phyloP scores from a whole-genome alignment of 257 asterid genomes.

The Gentiana straminea region DNA sequence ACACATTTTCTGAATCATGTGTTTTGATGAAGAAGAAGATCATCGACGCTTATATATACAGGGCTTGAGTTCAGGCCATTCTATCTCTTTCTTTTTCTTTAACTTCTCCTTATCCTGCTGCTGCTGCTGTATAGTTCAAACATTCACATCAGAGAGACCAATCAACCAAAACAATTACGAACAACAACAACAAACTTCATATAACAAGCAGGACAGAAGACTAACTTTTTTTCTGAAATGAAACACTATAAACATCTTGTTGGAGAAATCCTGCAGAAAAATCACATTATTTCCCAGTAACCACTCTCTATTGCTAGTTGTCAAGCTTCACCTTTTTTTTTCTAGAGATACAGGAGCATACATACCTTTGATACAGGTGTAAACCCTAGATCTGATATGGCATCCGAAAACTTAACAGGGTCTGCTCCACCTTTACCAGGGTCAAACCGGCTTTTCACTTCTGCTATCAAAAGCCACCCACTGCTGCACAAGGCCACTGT shows the following conservation, averaged over 20 bases:
- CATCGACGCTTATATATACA: constrained; percentile 77
- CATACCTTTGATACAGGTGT: constrained; percentile 53
- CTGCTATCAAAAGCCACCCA: constrained; percentile 98
- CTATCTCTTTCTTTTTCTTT: constrained; percentile 21
- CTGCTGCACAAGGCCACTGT: constrained; percentile 42
- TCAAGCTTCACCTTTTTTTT: background rate
- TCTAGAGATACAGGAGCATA: background rate
- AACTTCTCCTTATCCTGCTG: constrained; percentile 23
- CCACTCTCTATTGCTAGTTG: background rate
- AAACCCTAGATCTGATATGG: constrained; percentile 72
- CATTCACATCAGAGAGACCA: background rate
- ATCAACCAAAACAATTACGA: no score
- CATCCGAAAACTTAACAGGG: constrained; percentile 47
- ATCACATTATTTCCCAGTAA: constrained; percentile 7
- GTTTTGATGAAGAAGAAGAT: constrained; percentile 1
- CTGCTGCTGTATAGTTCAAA: background rate
- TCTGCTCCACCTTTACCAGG: constrained; percentile 88
- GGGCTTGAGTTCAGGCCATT: constrained; percentile 85
- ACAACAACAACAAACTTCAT: no score
- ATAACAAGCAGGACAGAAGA: background rate
- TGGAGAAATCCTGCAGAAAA: constrained; percentile 78
- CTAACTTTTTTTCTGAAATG: constrained; percentile 73
- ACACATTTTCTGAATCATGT: background rate
- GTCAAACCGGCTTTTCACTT: constrained; percentile 91
- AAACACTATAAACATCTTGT: constrained; percentile 77